Evolutionary conservation across 2,329 filamentous ascomycete species (phyloP).

Genomic region (Cercospora sp.): DNA sequence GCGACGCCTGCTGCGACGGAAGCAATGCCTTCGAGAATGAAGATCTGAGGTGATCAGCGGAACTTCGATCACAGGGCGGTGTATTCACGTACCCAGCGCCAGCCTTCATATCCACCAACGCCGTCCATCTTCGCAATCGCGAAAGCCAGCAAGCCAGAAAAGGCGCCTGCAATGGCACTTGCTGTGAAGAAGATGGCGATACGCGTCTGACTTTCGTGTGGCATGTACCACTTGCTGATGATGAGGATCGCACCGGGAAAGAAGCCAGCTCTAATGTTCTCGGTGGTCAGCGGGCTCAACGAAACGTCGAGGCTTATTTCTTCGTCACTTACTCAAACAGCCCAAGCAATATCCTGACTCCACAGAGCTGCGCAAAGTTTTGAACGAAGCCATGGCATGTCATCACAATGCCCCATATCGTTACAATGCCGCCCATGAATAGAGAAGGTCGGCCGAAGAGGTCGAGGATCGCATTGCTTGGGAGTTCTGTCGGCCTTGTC

Average conservation of each 20-base stretch:
- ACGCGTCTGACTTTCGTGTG: conserved; percentile 26
- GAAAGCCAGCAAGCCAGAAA: conserved; percentile 31
- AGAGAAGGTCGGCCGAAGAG: neutral
- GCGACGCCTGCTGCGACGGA: conserved; percentile 55
- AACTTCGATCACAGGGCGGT: too few species aligned
- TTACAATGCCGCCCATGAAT: neutral
- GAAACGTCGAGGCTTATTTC: too few species aligned
- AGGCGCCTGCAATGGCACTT: conserved; percentile 26
- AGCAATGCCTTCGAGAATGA: conserved; percentile 59
- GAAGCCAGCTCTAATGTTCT: neutral
- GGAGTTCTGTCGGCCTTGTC: neutral
- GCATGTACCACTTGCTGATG: conserved; percentile 28
- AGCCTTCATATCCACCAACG: conserved; percentile 19
- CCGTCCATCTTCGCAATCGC: conserved; percentile 45
- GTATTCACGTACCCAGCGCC: conserved; percentile 30
- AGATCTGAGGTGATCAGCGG: conserved; percentile 36
- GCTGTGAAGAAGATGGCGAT: conserved; percentile 30
- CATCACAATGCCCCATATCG: neutral
- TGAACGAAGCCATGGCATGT: neutral
- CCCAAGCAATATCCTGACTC: neutral
- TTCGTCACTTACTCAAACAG: neutral
- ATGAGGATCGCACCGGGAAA: conserved; percentile 18
- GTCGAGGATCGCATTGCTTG: neutral
- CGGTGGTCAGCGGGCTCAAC: neutral
- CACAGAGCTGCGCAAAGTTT: neutral